Conservation (phyloP, 2,329 filamentous ascomycete genomes). For the Onygena corvina region DNA sequence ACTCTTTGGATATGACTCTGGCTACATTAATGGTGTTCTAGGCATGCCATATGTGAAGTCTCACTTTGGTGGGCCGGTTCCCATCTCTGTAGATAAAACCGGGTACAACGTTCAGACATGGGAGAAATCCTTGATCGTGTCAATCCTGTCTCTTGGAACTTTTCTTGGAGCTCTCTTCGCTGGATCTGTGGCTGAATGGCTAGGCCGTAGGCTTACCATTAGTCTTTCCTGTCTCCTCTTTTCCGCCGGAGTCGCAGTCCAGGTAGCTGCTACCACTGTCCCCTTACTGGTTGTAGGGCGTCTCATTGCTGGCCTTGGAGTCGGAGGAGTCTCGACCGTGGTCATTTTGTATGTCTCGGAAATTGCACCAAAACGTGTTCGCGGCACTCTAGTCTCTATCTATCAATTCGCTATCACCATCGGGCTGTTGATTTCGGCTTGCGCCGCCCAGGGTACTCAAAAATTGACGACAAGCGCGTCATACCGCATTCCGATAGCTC, state of each 20-base stretch:
- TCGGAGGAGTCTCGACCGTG: conserved; percentile 31
- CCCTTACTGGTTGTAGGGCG: conserved; percentile 38
- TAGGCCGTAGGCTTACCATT: conserved; percentile 54
- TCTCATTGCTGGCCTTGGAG: conserved; percentile 32
- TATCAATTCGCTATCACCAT: conserved; percentile 34
- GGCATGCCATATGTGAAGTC: conserved; percentile 28
- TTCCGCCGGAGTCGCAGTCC: conserved; percentile 41
- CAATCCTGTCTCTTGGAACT: conserved; percentile 63
- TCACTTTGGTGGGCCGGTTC: conserved; percentile 10
- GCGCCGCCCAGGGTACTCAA: conserved; percentile 60
- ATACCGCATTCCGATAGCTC: conserved; percentile 53
- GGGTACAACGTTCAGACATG: conserved; percentile 16
- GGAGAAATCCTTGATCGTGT: conserved; percentile 53
- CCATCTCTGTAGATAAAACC: conserved; percentile 11
- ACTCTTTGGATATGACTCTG: conserved; percentile 34
- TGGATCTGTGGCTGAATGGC: conserved; percentile 49
- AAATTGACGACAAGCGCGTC: conserved; percentile 39
- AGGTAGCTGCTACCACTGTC: conserved; percentile 50
- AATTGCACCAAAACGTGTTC: conserved; percentile 30
- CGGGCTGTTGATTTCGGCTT: conserved; percentile 42
- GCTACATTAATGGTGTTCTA: conserved; percentile 32
- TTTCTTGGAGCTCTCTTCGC: conserved; percentile 60
- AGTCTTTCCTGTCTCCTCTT: conserved; percentile 53
- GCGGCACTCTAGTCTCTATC: conserved; percentile 31
- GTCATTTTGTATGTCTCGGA: conserved; percentile 31